Conservation (phyloP, 2,329 filamentous ascomycete species). For the Curvularia sp. region DNA sequence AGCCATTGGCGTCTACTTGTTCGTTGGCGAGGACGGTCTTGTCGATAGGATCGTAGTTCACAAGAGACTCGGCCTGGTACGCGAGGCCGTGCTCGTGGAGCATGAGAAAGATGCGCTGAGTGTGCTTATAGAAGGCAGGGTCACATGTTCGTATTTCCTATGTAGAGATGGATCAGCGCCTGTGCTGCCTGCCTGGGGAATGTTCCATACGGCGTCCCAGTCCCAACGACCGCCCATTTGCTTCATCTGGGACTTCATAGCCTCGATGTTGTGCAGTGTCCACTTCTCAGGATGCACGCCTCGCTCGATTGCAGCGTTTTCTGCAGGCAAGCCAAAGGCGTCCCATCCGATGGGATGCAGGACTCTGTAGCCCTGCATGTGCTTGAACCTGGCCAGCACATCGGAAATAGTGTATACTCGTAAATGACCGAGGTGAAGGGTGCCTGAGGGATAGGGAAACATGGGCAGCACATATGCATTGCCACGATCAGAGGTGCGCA, state of each 20-base stretch:
- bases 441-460: conserved; percentile 92
- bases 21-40: conserved; percentile 91
- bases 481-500: conserved; percentile 34
- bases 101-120: conserved; percentile 82
- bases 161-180: conserved; percentile 19
- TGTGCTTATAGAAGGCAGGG: conserved; percentile 87
- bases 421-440: conserved; percentile 84
- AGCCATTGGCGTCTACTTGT: conserved; percentile 86
- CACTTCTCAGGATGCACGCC: conserved; percentile 79
- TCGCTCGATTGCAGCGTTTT: conserved; percentile 87
- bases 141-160: conserved; percentile 87
- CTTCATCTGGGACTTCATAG: conserved; percentile 83
- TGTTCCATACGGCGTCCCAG: conserved; percentile 72
- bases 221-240: conserved; percentile 84
- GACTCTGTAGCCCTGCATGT: conserved; percentile 76
- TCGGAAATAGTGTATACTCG: conserved; percentile 92
- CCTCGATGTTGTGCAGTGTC: conserved; percentile 80
- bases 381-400: conserved; percentile 77
- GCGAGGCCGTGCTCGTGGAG: conserved; percentile 77
- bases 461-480: conserved; percentile 80
- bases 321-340: conserved; percentile 87
- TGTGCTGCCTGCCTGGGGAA: background rate
- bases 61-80: conserved; percentile 81
- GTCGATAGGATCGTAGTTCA: conserved; percentile 91
- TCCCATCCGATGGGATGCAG: conserved; percentile 95